Percentiles rank a stretch among this genome's conserved stretches.
Conservation (phyloP, 2,329 filamentous ascomycete genomes). For the Aspergillus unguis region DNA sequence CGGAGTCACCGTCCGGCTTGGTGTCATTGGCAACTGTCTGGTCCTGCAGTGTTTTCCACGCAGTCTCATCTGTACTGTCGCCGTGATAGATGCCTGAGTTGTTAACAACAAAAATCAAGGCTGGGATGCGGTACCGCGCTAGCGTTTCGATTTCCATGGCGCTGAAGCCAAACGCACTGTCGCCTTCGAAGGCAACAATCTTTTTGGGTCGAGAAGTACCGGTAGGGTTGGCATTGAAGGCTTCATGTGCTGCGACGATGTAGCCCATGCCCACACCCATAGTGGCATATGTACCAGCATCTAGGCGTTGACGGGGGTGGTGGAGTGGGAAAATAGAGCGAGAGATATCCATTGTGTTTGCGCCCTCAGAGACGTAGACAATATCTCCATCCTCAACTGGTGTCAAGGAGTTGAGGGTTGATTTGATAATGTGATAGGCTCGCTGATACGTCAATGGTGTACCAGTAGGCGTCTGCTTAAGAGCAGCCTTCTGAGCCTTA, state of each 20-base stretch:
- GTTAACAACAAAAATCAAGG: slow-evolving; percentile 56
- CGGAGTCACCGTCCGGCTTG: background rate
- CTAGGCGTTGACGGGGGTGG: slow-evolving; percentile 54
- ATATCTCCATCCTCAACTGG: slow-evolving; percentile 47
- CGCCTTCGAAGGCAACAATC: slow-evolving; percentile 55
- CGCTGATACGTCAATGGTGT: slow-evolving; percentile 50
- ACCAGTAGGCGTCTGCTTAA: slow-evolving; percentile 29
- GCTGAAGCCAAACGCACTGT: slow-evolving; percentile 56
- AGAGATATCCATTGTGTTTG: slow-evolving; percentile 61
- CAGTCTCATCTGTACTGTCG: slow-evolving; percentile 38
- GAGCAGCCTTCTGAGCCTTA: slow-evolving; percentile 43
- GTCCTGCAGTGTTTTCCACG: slow-evolving; percentile 46
- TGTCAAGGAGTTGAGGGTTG: slow-evolving; percentile 46
- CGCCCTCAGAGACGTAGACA: slow-evolving; percentile 57
- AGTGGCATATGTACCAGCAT: slow-evolving; percentile 58
- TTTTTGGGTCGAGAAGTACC: slow-evolving; percentile 41
- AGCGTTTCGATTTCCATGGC: slow-evolving; percentile 57
- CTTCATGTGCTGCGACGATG: slow-evolving; percentile 54
- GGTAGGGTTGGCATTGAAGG: slow-evolving; percentile 50
- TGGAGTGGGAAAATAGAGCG: slow-evolving; percentile 54
- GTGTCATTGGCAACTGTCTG: slow-evolving; percentile 36
- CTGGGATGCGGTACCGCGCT: slow-evolving; percentile 53
- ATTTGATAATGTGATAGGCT: slow-evolving; percentile 53
- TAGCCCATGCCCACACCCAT: slow-evolving; percentile 60
- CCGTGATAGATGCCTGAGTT: slow-evolving; percentile 54